These are phyloP conservation scores for Arachis hypogaea DNA, from an alignment of 306 rosid genomes.

Conservation along the genomic window DNA sequence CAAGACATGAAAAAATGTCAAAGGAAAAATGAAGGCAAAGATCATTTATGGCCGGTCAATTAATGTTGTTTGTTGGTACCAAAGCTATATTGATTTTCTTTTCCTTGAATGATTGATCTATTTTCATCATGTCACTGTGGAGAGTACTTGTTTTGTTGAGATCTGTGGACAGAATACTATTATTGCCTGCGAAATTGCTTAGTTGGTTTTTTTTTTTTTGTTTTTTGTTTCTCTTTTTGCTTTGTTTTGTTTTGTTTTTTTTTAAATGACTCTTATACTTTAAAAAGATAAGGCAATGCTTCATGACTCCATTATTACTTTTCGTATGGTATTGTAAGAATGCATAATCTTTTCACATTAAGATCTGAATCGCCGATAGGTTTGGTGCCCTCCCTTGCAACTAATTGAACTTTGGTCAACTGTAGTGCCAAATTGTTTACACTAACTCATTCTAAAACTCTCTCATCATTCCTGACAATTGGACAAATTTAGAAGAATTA, in stretches of 20 bases:
- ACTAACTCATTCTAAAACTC: not conserved
- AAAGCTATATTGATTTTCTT: not conserved
- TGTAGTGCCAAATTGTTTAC: slow-evolving; percentile 2
- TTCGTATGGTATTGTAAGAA: not conserved
- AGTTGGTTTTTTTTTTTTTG: not conserved
- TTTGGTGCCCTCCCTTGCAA: slow-evolving; percentile 15
- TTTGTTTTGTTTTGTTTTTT: no score
- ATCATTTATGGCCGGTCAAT: not conserved
- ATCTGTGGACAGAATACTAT: not conserved
- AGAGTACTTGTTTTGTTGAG: not conserved
- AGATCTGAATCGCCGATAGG: not conserved
- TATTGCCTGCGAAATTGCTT: not conserved
- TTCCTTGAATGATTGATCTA: not conserved
- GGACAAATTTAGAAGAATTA: not conserved
- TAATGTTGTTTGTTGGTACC: not conserved
- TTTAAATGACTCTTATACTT: no score
- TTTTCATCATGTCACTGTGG: not conserved
- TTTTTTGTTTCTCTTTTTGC: no score
- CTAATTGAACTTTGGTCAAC: not conserved
- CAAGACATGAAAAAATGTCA: not conserved
- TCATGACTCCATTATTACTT: not conserved
- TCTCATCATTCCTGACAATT: slow-evolving; percentile 7
- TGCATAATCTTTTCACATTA: not conserved
- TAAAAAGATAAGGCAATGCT: not conserved
- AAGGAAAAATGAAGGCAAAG: slow-evolving; percentile 2